Percentiles rank a stretch among this genome's conserved stretches.
These are phyloP conservation scores for Phytophthora palmivora DNA, from an alignment of 352 stramenopile species.

Conservation along the genomic window DNA sequence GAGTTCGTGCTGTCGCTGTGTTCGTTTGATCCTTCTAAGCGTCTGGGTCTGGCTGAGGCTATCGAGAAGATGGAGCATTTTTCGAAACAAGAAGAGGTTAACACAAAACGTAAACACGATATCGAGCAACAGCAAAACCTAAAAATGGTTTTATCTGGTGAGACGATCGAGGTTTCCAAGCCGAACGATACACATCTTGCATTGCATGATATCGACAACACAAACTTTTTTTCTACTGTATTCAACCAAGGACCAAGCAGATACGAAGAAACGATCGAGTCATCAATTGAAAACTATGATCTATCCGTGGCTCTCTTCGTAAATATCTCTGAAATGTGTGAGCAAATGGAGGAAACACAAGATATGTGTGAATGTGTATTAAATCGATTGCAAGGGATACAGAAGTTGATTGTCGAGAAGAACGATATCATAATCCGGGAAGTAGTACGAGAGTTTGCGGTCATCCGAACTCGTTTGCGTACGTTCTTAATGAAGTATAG, in stretches of 20 bases:
- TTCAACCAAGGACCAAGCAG: not conserved
- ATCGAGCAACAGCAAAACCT: no score
- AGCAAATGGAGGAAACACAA: not conserved
- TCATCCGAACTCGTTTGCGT: not conserved
- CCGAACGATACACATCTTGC: no score
- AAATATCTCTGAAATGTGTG: not conserved
- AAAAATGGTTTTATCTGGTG: no score
- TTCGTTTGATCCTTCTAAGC: slow-evolving; percentile 1
- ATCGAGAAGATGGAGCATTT: not conserved
- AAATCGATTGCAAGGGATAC: not conserved
- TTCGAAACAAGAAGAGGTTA: not conserved
- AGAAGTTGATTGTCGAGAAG: not conserved
- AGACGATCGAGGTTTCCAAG: no score
- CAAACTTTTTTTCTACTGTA: no score
- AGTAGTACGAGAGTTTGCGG: not conserved
- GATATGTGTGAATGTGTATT: not conserved
- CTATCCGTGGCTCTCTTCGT: not conserved
- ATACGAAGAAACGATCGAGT: not conserved
- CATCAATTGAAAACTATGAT: not conserved
- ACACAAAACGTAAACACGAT: no score
- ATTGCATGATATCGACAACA: no score
- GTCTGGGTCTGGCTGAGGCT: not conserved
- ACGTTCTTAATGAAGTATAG: slow-evolving; percentile 5
- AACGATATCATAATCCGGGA: not conserved
- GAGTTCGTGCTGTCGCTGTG: slow-evolving; percentile 1